phyloP scores from a whole-genome alignment of 495 filamentous ascomycete species.

The Choiromyces venosus region DNA sequence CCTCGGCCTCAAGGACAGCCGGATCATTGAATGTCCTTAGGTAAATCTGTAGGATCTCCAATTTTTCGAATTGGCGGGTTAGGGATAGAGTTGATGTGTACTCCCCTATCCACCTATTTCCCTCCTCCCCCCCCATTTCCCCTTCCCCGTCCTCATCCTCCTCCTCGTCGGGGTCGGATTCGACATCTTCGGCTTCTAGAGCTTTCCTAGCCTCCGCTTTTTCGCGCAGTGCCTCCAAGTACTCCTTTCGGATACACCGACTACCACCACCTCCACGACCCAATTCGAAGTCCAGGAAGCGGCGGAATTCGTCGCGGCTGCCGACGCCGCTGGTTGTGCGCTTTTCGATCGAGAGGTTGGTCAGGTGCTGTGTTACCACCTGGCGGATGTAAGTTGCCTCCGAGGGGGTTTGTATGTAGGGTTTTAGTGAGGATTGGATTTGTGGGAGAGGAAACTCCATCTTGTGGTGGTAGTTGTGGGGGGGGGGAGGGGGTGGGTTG shows the following conservation, averaged over 20 bases:
- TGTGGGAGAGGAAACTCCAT: slow-evolving; percentile 34
- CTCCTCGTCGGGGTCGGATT: slow-evolving; percentile 16
- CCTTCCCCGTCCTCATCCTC: slow-evolving; percentile 15
- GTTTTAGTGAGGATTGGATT: slow-evolving; percentile 21
- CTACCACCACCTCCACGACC: slow-evolving; percentile 7
- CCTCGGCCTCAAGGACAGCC: slow-evolving; percentile 14
- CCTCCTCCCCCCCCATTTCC: slow-evolving; percentile 5
- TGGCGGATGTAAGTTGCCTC: slow-evolving; percentile 33
- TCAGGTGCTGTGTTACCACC: slow-evolving; percentile 28
- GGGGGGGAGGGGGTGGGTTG: slow-evolving; percentile 16
- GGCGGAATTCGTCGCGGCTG: slow-evolving; percentile 32
- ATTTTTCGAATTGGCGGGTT: slow-evolving; percentile 26
- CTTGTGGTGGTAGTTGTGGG: slow-evolving; percentile 13
- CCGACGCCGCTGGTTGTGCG: slow-evolving; percentile 36
- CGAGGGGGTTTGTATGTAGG: slow-evolving; percentile 26
- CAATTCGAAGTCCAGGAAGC: slow-evolving; percentile 40
- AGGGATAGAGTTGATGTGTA: slow-evolving; percentile 32
- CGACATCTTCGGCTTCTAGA: slow-evolving; percentile 20
- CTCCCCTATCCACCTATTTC: slow-evolving; percentile 23
- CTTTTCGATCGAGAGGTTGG: slow-evolving; percentile 34
- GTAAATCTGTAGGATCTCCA: slow-evolving; percentile 35
- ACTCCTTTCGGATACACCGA: slow-evolving; percentile 25
- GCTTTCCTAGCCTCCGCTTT: slow-evolving; percentile 29
- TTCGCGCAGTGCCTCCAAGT: slow-evolving; percentile 31
- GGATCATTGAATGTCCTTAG: slow-evolving; percentile 28